Evolutionary conservation across 225 moss, liverwort and hornwort genomes (phyloP).

Genomic region (Marchantia polymorpha): DNA sequence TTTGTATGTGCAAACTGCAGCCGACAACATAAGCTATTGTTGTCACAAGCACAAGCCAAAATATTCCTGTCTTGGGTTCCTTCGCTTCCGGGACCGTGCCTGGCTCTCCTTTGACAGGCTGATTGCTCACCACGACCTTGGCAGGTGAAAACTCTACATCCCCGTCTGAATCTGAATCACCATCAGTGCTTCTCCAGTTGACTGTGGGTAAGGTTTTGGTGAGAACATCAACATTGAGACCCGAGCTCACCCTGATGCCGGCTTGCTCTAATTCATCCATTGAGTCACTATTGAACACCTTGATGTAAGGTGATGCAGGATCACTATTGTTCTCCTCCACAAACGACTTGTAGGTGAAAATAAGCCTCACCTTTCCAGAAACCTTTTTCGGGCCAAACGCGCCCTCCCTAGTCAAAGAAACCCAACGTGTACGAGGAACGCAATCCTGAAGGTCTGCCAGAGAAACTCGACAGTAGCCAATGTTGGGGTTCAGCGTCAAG

Average conservation of each 20-base stretch:
- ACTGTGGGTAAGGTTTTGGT: conserved; percentile 28
- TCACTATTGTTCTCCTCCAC: conserved; percentile 87
- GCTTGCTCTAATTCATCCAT: conserved; percentile 57
- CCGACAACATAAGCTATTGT: conserved; percentile 83
- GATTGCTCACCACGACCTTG: conserved; percentile 41
- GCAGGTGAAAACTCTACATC: conserved; percentile 36
- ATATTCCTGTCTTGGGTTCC: conserved; percentile 56
- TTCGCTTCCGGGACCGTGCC: conserved; percentile 23
- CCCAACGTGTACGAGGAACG: conserved; percentile 89
- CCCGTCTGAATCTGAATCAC: conserved; percentile 31
- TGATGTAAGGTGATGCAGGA: conserved; percentile 79
- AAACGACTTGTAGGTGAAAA: conserved; percentile 87
- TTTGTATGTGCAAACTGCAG: conserved; percentile 79
- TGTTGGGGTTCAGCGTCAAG: conserved; percentile 83
- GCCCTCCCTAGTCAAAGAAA: conserved; percentile 72
- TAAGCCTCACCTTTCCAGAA: conserved; percentile 65
- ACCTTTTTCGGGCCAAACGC: conserved; percentile 72
- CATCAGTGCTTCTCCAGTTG: conserved; percentile 32
- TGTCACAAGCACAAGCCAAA: conserved; percentile 79
- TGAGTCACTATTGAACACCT: conserved; percentile 71
- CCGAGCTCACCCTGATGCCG: conserved; percentile 38
- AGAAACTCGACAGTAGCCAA: conserved; percentile 76
- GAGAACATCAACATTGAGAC: conserved; percentile 45
- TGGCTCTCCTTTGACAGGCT: conserved; percentile 21
- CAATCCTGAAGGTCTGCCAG: conserved; percentile 89